Evolutionary conservation across 345 rosid genomes (phyloP).

Genomic region (Salix exigua): DNA sequence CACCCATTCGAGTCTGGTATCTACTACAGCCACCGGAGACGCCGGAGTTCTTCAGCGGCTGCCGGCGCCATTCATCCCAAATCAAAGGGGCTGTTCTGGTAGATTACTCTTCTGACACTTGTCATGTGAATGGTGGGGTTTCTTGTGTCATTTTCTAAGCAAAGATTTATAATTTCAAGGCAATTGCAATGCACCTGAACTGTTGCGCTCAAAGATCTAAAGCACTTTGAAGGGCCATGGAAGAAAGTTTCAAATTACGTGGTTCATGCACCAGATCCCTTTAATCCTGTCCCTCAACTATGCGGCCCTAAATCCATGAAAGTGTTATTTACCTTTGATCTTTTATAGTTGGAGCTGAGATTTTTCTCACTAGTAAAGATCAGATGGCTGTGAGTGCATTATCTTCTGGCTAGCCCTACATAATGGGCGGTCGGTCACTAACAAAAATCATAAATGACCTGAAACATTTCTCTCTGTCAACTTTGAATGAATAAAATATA

Average conservation of each 20-base stretch:
- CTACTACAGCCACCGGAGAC: not conserved
- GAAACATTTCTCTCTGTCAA: not conserved
- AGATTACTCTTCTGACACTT: slow-evolving; percentile 34
- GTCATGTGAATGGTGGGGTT: slow-evolving; percentile 53
- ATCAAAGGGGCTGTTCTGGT: not conserved
- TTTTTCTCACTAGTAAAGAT: not conserved
- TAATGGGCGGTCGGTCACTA: slow-evolving; percentile 23
- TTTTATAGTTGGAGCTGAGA: not conserved
- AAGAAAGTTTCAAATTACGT: slow-evolving; percentile 2
- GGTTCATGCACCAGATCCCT: slow-evolving; percentile 22
- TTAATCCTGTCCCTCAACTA: slow-evolving; percentile 11
- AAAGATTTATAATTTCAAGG: not conserved
- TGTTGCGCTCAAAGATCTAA: slow-evolving; percentile 15
- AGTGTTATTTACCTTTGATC: slow-evolving; percentile 7
- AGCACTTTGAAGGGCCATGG: slow-evolving; percentile 1
- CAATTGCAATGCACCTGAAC: slow-evolving; percentile 11
- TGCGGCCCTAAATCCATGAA: slow-evolving; percentile 13
- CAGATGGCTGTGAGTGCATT: not conserved
- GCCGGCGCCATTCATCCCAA: not conserved
- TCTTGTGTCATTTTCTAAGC: not conserved
- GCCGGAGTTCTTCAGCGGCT: not conserved
- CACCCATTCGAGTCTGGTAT: not conserved
- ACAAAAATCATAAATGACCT: slow-evolving; percentile 26
- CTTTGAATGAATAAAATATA: slow-evolving; percentile 32
- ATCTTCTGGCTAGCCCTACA: slow-evolving; percentile 11